phyloP scores from a whole-genome alignment of 495 filamentous ascomycete genomes.

The Aspergillus bertholletiae region DNA sequence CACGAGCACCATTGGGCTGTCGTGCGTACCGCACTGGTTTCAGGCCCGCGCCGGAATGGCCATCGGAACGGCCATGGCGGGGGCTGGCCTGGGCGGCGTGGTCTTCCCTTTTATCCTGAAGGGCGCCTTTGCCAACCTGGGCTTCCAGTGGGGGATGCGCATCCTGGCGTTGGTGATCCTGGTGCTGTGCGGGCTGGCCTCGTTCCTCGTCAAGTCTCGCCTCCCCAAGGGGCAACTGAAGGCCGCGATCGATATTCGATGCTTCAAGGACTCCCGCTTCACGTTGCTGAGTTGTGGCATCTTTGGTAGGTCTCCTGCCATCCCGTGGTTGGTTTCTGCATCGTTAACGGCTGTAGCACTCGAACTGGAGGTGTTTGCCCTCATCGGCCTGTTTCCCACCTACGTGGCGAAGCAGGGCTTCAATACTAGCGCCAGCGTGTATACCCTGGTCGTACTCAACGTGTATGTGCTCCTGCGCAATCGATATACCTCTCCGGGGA shows the following conservation, averaged over 20 bases:
- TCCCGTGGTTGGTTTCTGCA: constrained; percentile 5
- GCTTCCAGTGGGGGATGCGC: constrained; percentile 61
- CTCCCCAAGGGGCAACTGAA: constrained; percentile 28
- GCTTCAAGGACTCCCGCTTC: constrained; percentile 50
- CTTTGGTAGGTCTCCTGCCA: constrained; percentile 27
- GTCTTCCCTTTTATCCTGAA: constrained; percentile 58
- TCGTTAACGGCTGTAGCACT: constrained; percentile 23
- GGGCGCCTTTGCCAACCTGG: constrained; percentile 44
- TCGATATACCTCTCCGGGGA: not conserved
- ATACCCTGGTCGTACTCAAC: constrained; percentile 32
- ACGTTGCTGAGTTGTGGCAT: constrained; percentile 35
- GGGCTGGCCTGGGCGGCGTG: constrained; percentile 51
- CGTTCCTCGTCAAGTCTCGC: constrained; percentile 30
- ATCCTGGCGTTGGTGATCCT: constrained; percentile 56
- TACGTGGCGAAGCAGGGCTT: constrained; percentile 43
- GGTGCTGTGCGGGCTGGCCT: constrained; percentile 46
- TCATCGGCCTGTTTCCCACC: constrained; percentile 48
- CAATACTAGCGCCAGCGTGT: constrained; percentile 28
- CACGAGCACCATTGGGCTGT: constrained; percentile 49
- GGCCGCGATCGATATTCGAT: constrained; percentile 50
- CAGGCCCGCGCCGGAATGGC: constrained; percentile 33
- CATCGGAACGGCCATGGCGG: constrained; percentile 36
- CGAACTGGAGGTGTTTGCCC: constrained; percentile 51
- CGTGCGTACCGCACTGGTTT: constrained; percentile 41
- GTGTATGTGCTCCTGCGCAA: constrained; percentile 17